phyloP scores from a whole-genome alignment of 2,329 filamentous ascomycete genomes.

The Colletotrichum higginsianum region DNA sequence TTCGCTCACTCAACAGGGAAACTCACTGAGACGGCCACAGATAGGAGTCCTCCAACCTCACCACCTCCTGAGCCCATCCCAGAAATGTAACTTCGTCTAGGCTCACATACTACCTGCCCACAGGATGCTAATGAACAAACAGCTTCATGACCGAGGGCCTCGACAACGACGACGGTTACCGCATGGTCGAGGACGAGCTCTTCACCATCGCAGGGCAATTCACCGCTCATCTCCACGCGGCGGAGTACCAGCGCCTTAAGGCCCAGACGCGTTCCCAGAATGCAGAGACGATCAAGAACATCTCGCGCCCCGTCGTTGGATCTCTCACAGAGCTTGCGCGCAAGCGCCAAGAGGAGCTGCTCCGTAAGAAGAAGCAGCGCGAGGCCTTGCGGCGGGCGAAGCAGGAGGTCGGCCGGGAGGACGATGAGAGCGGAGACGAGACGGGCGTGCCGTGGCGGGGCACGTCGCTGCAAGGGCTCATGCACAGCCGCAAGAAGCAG shows the following conservation, averaged over 20 bases:
- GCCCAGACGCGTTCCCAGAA: slow-evolving; percentile 68
- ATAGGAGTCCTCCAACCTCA: slow-evolving; percentile 64
- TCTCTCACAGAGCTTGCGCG: slow-evolving; percentile 54
- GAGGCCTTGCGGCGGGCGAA: slow-evolving; percentile 47
- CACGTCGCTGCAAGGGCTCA: slow-evolving; percentile 58
- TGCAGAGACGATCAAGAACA: slow-evolving; percentile 64
- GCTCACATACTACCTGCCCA: not conserved
- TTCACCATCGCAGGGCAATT: slow-evolving; percentile 76
- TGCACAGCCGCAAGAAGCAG: slow-evolving; percentile 58
- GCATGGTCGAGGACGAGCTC: slow-evolving; percentile 90
- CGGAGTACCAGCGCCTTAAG: slow-evolving; percentile 81
- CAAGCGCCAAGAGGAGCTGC: slow-evolving; percentile 53
- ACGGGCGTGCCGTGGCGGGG: slow-evolving; percentile 48
- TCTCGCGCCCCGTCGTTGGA: slow-evolving; percentile 67
- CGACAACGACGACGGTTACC: slow-evolving; percentile 79
- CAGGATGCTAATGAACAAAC: slow-evolving; percentile 25
- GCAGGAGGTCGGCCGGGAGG: slow-evolving; percentile 40
- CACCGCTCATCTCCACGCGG: slow-evolving; percentile 82
- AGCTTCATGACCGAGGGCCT: slow-evolving; percentile 77
- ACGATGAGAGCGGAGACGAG: slow-evolving; percentile 51
- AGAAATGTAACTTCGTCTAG: slow-evolving; percentile 57
- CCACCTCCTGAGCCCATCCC: slow-evolving; percentile 64
- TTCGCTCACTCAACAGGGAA: not conserved
- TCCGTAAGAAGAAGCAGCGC: slow-evolving; percentile 54
- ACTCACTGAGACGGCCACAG: slow-evolving; percentile 30